Evolutionary conservation across 305 asterid species (phyloP).

Genomic region (Solanum hybrid): DNA sequence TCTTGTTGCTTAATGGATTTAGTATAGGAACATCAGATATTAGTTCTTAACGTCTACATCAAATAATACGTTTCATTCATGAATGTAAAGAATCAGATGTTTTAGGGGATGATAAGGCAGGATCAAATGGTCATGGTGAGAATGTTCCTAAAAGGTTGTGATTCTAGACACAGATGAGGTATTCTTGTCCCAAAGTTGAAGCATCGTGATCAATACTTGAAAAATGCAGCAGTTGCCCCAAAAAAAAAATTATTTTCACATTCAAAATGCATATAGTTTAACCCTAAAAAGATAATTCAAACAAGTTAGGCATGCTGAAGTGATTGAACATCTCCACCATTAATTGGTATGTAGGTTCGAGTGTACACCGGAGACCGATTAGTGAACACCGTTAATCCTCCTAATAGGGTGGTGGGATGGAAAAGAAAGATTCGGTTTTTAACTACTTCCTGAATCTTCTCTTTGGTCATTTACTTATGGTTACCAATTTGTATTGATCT

Average conservation of each 20-base stretch:
- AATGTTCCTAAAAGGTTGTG: neutral
- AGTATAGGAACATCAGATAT: neutral
- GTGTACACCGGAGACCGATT: neutral
- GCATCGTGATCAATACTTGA: neutral
- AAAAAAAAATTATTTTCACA: neutral
- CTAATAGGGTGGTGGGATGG: neutral
- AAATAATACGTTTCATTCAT: neutral
- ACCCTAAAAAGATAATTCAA: neutral
- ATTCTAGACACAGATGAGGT: neutral
- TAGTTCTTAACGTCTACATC: neutral
- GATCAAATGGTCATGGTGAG: neutral
- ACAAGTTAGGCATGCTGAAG: neutral
- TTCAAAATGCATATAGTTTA: neutral
- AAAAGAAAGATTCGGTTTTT: neutral
- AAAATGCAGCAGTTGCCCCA: neutral
- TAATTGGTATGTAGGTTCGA: neutral
- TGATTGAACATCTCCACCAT: neutral
- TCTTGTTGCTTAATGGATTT: neutral
- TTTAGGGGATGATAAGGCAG: neutral
- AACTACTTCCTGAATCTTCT: neutral
- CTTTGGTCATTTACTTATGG: neutral
- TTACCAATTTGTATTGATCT: no score
- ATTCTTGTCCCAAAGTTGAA: neutral
- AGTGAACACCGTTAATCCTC: neutral
- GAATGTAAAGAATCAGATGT: neutral